Conservation (phyloP, 2,329 filamentous ascomycete species). For the Verticillium isaacii region DNA sequence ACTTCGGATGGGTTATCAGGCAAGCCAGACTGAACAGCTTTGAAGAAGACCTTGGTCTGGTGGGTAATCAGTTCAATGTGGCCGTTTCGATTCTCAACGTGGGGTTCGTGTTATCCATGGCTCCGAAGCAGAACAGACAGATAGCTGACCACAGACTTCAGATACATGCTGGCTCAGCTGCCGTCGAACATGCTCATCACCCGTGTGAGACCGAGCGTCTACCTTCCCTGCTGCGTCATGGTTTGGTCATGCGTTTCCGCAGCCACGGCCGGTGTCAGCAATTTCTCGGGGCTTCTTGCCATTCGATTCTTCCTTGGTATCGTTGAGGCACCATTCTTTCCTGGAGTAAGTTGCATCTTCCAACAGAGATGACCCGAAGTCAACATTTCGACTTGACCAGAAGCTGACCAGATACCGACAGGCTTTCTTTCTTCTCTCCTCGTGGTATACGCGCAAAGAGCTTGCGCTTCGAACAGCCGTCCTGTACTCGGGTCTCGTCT, state of each 20-base stretch:
- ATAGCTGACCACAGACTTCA: constrained; percentile 10
- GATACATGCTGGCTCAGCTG: constrained; percentile 58
- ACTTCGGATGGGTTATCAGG: too few relatives aligned
- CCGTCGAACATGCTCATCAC: constrained; percentile 57
- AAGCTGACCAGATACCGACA: too few relatives aligned
- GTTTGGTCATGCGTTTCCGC: constrained; percentile 34
- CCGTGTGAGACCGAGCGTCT: constrained; percentile 45
- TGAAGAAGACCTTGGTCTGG: constrained; percentile 48
- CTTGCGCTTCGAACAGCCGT: constrained; percentile 39
- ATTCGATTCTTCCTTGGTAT: constrained; percentile 41
- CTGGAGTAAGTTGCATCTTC: constrained; percentile 17
- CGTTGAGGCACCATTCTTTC: constrained; percentile 47
- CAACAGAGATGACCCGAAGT: too few relatives aligned
- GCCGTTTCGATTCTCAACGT: constrained; percentile 42
- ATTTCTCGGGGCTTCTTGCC: constrained; percentile 35
- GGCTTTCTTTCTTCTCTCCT: constrained; percentile 40
- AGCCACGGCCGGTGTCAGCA: constrained; percentile 40
- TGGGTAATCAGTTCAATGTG: constrained; percentile 52
- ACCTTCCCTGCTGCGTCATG: constrained; percentile 43
- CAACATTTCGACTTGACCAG: too few relatives aligned
- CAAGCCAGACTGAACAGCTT: constrained; percentile 50
- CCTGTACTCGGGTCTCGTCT: constrained; percentile 39
- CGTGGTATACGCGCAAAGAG: constrained; percentile 38
- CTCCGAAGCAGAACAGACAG: too few relatives aligned
- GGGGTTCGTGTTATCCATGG: too few relatives aligned